These are phyloP conservation scores for Populus deltoides DNA, from an alignment of 345 rosid species.

Conservation along the genomic window DNA sequence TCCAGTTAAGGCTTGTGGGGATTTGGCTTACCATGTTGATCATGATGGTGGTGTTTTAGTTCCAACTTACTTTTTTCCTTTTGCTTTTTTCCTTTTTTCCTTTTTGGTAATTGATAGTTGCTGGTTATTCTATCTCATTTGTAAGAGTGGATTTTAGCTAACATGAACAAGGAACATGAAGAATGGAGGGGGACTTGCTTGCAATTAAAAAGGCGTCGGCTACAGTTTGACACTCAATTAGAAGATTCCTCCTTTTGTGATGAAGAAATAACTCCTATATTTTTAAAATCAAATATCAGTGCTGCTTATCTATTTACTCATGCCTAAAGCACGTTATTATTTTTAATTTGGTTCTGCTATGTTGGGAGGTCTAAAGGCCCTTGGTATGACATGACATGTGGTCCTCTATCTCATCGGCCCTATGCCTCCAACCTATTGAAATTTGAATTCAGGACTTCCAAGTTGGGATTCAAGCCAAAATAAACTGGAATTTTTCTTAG, in stretches of 20 bases:
- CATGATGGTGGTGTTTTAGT: conserved; percentile 35
- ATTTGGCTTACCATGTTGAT: conserved; percentile 53
- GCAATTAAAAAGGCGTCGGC: conserved; percentile 83
- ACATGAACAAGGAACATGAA: conserved; percentile 45
- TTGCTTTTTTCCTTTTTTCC: not conserved
- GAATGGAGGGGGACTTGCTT: conserved; percentile 47
- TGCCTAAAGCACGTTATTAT: not conserved
- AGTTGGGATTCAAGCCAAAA: not conserved
- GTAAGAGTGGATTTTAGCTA: conserved; percentile 37
- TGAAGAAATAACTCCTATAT: conserved; percentile 59
- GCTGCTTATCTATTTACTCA: not conserved
- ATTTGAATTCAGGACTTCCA: not conserved
- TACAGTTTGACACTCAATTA: conserved; percentile 64
- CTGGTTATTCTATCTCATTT: conserved; percentile 15
- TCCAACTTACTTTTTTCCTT: not conserved
- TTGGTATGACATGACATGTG: not conserved
- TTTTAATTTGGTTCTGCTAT: not conserved
- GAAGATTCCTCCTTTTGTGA: conserved; percentile 48
- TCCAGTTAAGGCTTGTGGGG: conserved; percentile 82
- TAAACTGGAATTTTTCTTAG: not conserved
- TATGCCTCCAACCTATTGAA: not conserved
- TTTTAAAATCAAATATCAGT: conserved; percentile 70
- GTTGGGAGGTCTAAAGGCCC: not conserved
- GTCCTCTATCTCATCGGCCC: not conserved
- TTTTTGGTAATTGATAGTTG: not conserved